phyloP scores from a whole-genome alignment of 257 asterid species.

The Ilex asprella region DNA sequence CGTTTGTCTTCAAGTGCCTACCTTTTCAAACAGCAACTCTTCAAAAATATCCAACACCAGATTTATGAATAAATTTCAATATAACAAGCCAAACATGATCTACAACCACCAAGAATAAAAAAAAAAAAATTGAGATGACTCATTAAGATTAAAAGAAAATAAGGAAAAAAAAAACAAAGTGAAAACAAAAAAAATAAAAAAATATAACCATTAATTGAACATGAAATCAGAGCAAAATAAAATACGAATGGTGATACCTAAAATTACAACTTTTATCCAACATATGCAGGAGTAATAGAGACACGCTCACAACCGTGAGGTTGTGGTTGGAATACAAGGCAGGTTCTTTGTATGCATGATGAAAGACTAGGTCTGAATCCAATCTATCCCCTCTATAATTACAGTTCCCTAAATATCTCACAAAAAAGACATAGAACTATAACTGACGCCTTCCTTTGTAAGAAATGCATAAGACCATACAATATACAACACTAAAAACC shows the following conservation, averaged over 20 bases:
- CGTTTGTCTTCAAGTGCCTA: slow-evolving; percentile 16
- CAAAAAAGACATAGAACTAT: too few species aligned
- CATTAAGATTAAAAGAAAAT: background rate
- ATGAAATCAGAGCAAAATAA: background rate
- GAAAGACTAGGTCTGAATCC: too few species aligned
- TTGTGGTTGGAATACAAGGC: too few species aligned
- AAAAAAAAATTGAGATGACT: background rate
- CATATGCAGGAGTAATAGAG: too few species aligned
- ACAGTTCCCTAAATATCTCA: too few species aligned
- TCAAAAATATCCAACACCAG: background rate
- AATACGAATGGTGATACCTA: background rate
- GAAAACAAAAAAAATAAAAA: background rate
- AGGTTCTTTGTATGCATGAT: too few species aligned
- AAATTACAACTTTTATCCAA: too few species aligned
- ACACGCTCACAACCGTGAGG: too few species aligned
- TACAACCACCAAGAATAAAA: background rate
- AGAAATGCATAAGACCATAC: too few species aligned
- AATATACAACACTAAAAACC: too few species aligned
- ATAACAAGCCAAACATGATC: background rate
- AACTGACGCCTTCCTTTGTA: too few species aligned
- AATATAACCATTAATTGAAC: background rate
- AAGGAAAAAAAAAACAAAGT: background rate
- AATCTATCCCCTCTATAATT: too few species aligned
- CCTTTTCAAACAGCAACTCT: slow-evolving; percentile 4
- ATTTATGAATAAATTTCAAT: background rate